Percentiles rank a stretch among this genome's conserved stretches.
Conservation (phyloP, 2,329 filamentous ascomycete species). For the Blumeria graminis region DNA sequence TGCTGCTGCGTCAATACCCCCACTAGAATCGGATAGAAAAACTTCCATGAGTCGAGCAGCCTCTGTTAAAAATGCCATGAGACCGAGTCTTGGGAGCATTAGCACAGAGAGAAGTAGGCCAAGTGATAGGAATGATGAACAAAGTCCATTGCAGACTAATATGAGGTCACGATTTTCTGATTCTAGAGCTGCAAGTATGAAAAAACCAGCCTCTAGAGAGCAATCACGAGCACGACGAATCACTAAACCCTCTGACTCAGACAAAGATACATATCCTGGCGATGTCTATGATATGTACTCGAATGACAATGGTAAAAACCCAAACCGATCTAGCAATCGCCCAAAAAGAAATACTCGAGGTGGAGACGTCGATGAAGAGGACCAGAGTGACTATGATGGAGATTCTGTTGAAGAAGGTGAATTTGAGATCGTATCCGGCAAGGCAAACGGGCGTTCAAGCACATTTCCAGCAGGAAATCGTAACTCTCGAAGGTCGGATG, state of each 20-base stretch:
- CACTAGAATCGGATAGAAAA: conserved; percentile 51
- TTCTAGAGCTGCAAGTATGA: neutral
- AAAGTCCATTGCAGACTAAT: neutral
- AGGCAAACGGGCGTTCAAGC: conserved; percentile 19
- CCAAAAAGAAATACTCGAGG: conserved; percentile 26
- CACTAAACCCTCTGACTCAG: conserved; percentile 13
- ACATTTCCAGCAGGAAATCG: conserved; percentile 15
- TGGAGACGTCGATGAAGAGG: conserved; percentile 61
- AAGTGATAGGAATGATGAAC: conserved; percentile 17
- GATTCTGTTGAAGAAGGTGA: conserved; percentile 49
- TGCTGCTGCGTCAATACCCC: conserved; percentile 93
- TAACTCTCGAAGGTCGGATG: conserved; percentile 36
- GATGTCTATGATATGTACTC: conserved; percentile 40
- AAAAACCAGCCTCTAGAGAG: conserved; percentile 4
- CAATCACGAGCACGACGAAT: conserved; percentile 9
- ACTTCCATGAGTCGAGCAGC: conserved; percentile 24
- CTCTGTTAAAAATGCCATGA: conserved; percentile 37
- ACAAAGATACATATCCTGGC: conserved; percentile 38
- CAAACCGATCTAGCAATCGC: conserved; percentile 4
- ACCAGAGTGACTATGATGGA: conserved; percentile 47
- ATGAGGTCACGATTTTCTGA: neutral
- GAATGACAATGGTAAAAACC: conserved; percentile 16
- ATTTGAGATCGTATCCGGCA: conserved; percentile 51
- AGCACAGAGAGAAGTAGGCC: conserved; percentile 33
- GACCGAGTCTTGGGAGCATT: conserved; percentile 35